phyloP scores from a whole-genome alignment of 2,329 filamentous ascomycete genomes.

The Colletotrichum tamarilloi region DNA sequence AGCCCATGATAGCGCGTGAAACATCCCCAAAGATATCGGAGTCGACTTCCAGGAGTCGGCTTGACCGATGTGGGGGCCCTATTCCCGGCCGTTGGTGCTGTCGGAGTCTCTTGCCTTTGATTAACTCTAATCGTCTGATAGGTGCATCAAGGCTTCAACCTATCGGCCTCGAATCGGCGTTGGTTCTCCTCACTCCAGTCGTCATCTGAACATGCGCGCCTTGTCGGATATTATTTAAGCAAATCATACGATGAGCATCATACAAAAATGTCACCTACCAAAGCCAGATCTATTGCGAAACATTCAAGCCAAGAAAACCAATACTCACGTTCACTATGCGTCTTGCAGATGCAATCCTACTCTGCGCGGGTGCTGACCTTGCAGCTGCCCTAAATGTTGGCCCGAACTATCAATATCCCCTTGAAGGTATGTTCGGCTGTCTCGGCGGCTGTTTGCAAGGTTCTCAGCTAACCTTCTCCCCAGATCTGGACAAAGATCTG shows the following conservation, averaged over 20 bases:
- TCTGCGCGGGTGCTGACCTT: not conserved
- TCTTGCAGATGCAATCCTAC: not conserved
- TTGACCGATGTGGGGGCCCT: not conserved
- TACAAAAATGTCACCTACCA: not conserved
- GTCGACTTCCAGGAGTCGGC: not conserved
- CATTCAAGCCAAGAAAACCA: not conserved
- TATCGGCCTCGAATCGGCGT: not conserved
- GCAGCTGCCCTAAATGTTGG: not conserved
- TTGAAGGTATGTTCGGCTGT: not conserved
- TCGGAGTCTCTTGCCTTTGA: not conserved
- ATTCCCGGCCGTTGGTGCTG: not conserved
- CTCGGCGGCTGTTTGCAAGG: not conserved
- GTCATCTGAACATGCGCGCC: not conserved
- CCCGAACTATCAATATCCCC: not conserved
- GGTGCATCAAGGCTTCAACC: not conserved
- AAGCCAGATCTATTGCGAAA: not conserved
- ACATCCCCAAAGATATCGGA: slow-evolving; percentile 5
- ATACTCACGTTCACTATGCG: not conserved
- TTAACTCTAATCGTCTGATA: not conserved
- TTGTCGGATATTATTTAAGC: not conserved
- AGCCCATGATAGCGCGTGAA: not conserved
- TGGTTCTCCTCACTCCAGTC: not conserved
- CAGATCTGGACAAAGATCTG: slow-evolving; percentile 25
- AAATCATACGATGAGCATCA: not conserved
- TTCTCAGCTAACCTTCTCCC: not conserved